Base-by-base conservation (phyloP, 345 rosid species). In the Lumnitzera littorea region DNA sequence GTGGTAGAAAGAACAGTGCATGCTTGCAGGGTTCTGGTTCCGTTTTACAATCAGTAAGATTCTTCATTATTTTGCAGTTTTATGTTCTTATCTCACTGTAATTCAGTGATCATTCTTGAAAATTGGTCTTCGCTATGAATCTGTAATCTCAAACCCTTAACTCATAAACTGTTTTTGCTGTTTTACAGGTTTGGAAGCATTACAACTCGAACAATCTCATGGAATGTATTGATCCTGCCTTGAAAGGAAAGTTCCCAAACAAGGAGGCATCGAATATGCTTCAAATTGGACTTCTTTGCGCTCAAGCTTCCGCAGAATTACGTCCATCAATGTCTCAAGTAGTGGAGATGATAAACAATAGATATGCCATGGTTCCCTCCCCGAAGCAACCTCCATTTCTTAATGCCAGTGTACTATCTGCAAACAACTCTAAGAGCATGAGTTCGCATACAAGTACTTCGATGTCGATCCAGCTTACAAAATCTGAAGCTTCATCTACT, bases 331-430 rank as follows among this genome's bases (percentile, higher is more conserved):
- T 68, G 72, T 50, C 57, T 27, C 48, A 50, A 29, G 67, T 62
- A 11, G 54, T 68, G 2, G 53, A 51, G 57, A 56, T 68, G 72
- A 51, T 68, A 47, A 62, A 16, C 13, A 11, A 63, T 11, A 46
- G 24, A 15, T 27, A 43, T 15, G 11, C 0, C 13, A 15, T 8
- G 48, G 48, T 68, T 36, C 67, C 67, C 5, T 50, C 46, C 62
- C 72, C 72, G 11, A 56, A 1, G 13, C 72, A 62, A 51, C 72
- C 72, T 17, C 67, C 72, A 13, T 68, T 68, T 50, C 41, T 68
- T 49, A 68, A 47, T 24, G 31, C 23, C 47, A 57, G 55, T 17
- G 27, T 9, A 29, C 24, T 15, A 16, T 23, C 25, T 31, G 47
- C 61, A 16, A 24, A 9, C 13, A 4, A 24, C 43, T 25, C 62